Base-by-base conservation (phyloP, 208 protist genomes). In the Leptomonas pyrrhocoris region DNA sequence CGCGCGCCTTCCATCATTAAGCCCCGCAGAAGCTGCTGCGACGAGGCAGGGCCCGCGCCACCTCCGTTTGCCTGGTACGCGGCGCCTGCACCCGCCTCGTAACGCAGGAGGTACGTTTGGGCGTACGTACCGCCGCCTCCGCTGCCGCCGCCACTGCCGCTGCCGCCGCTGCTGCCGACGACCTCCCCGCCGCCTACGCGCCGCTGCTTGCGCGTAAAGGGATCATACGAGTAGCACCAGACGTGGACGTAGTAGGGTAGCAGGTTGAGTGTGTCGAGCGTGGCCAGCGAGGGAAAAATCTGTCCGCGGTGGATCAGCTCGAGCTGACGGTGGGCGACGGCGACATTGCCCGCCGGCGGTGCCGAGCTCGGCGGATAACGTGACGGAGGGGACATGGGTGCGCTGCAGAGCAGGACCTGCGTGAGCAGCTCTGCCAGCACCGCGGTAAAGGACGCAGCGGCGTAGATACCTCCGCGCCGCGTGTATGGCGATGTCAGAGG, bases 171-270 rank as follows among this genome's bases (percentile, higher is more conserved):
- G 13, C 28, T 8, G 28, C 51, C 27, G 16, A 27, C 19, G 31
- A 27, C 46, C 9, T 49, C 40, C 4, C 2, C 56, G 13, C 2
- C 56, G 13, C 38, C 43, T 2, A 36, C 18, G 16, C 58, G 40
- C n/a, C 28, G 58, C 43, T 2, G 8, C 58, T 40, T 64, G 15
- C 51, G 58, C 43, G 74, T 68, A 27, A 69, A 21, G 19, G 74
- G 74, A 54, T 80, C 74, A 42, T 69, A 80, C n/a, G 58, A 65
- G 55, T 80, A 80, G 62, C 62, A 80, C 74, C 74, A 74, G 7
- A 80, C 74, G 16, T 59, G 50, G 21, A 75, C 49, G 60, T 69
- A 65, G 43, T 59, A 65, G 5, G 68, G 46, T 4, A 75, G 48
- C 27, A 62, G 16, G 30, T 75, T 80, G 38, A 75, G 54, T 3